phyloP scores from a whole-genome alignment of 768 basidiomycete species.

The Terana coerulea region DNA sequence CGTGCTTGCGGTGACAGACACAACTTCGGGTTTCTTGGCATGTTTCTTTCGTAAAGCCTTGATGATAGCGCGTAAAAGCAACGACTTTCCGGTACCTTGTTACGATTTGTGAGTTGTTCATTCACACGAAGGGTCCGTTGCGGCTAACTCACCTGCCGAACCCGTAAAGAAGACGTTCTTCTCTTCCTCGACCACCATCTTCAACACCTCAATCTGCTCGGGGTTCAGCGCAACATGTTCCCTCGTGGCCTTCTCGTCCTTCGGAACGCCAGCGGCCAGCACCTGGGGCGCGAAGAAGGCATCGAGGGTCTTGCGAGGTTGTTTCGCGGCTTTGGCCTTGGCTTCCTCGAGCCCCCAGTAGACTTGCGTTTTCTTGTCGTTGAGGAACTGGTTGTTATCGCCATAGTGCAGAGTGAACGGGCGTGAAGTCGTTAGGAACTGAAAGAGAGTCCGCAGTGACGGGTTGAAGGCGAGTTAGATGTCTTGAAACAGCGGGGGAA shows the following conservation, averaged over 20 bases:
- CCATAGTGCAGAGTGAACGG: no score
- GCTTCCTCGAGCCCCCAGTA: conserved; percentile 16
- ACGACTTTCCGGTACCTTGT: conserved; percentile 69
- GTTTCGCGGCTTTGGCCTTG: conserved; percentile 21
- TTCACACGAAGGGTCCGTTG: no score
- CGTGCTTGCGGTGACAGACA: conserved; percentile 58
- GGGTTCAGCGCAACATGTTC: conserved; percentile 42
- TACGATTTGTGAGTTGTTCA: no score
- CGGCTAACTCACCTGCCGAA: conserved; percentile 56
- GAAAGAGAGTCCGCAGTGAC: no score
- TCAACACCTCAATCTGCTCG: conserved; percentile 50
- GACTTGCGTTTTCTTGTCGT: conserved; percentile 31
- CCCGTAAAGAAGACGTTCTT: conserved; percentile 68
- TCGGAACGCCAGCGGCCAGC: conserved; percentile 13
- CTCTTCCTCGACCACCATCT: conserved; percentile 50
- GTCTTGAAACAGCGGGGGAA: no score
- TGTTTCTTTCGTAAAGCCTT: conserved; percentile 44
- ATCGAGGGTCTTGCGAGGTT: conserved; percentile 31
- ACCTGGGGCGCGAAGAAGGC: conserved; percentile 31
- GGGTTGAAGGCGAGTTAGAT: no score
- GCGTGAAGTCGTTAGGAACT: no score
- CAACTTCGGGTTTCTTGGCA: conserved; percentile 36
- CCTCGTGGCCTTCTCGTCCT: conserved; percentile 13
- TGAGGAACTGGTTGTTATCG: neutral
- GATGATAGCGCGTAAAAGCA: conserved; percentile 57